phyloP scores from a whole-genome alignment of 495 filamentous ascomycete species.

The Penicillium robsamsonii region DNA sequence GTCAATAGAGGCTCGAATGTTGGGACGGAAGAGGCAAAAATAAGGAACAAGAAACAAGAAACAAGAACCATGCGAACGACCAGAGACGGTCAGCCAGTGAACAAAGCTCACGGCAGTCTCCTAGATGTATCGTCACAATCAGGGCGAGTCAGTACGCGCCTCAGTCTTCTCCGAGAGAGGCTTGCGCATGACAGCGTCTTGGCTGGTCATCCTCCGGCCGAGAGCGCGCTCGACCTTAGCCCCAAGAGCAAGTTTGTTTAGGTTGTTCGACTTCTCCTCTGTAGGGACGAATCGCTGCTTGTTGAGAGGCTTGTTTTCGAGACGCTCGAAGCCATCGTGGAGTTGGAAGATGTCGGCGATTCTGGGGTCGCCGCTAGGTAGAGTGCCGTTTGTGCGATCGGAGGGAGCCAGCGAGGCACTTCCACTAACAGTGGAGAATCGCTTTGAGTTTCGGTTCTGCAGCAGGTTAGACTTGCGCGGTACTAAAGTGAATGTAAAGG shows the following conservation, averaged over 20 bases:
- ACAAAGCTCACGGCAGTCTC: not conserved
- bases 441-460: slow-evolving; percentile 65
- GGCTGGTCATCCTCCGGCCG: slow-evolving; percentile 80
- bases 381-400: slow-evolving; percentile 58
- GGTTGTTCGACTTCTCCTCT: slow-evolving; percentile 76
- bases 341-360: slow-evolving; percentile 75
- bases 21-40: slow-evolving; percentile 7
- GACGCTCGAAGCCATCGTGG: slow-evolving; percentile 77
- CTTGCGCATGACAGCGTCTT: slow-evolving; percentile 84
- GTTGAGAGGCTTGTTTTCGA: slow-evolving; percentile 84
- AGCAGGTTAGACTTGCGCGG: slow-evolving; percentile 10
- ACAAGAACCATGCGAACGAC: too few relatives aligned
- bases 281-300: slow-evolving; percentile 82
- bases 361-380: slow-evolving; percentile 55
- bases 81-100: not conserved
- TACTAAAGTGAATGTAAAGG: not conserved
- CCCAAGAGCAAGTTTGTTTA: slow-evolving; percentile 86
- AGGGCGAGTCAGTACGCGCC: slow-evolving; percentile 27
- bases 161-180: slow-evolving; percentile 50
- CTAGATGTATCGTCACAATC: slow-evolving; percentile 4
- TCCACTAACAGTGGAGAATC: slow-evolving; percentile 78
- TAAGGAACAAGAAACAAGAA: slow-evolving; percentile 6
- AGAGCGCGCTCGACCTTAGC: slow-evolving; percentile 94
- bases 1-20: not conserved
- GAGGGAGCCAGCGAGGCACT: slow-evolving; percentile 69